Evolutionary conservation across 495 filamentous ascomycete species (phyloP).

Genomic region (Tuber magnatum): DNA sequence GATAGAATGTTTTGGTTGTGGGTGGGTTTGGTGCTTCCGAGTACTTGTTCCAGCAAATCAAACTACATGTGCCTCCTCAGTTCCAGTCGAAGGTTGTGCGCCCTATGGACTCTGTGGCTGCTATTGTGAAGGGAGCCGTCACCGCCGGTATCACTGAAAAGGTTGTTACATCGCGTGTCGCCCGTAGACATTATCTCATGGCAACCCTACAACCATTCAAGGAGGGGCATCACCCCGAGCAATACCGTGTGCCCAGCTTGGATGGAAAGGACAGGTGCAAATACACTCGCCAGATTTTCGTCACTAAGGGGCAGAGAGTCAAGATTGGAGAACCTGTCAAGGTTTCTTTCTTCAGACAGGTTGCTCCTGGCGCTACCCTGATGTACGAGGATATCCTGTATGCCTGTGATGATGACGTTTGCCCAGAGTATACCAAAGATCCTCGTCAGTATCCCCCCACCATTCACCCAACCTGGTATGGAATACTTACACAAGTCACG

Average conservation of each 20-base stretch:
- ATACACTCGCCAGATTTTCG: conserved; percentile 96
- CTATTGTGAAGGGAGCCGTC: conserved; percentile 73
- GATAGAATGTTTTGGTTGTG: conserved; percentile 67
- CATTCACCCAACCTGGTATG: not conserved
- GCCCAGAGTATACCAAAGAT: conserved; percentile 98
- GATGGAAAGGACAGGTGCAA: conserved; percentile 98
- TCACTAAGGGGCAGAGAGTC: conserved; percentile 96
- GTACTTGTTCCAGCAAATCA: conserved; percentile 78
- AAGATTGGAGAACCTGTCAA: conserved; percentile 99
- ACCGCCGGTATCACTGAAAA: conserved; percentile 93
- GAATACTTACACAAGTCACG: conserved; percentile 14
- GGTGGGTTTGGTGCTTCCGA: conserved; percentile 75
- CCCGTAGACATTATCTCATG: conserved; percentile 98
- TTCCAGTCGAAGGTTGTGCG: conserved; percentile 73
- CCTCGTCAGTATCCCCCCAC: conserved; percentile 66
- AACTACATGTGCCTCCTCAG: conserved; percentile 68
- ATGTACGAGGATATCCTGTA: conserved; percentile 99
- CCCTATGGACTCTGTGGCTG: conserved; percentile 77
- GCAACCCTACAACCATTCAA: conserved; percentile 98
- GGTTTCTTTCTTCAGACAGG: conserved; percentile 96
- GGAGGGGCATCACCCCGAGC: conserved; percentile 95
- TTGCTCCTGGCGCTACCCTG: conserved; percentile 90
- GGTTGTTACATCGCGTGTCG: conserved; percentile 92
- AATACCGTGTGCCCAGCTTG: conserved; percentile 91
- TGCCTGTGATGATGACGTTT: conserved; percentile 95